Conservation (phyloP, 2,329 filamentous ascomycete species). For the Sclerotinia sclerotiorum region DNA sequence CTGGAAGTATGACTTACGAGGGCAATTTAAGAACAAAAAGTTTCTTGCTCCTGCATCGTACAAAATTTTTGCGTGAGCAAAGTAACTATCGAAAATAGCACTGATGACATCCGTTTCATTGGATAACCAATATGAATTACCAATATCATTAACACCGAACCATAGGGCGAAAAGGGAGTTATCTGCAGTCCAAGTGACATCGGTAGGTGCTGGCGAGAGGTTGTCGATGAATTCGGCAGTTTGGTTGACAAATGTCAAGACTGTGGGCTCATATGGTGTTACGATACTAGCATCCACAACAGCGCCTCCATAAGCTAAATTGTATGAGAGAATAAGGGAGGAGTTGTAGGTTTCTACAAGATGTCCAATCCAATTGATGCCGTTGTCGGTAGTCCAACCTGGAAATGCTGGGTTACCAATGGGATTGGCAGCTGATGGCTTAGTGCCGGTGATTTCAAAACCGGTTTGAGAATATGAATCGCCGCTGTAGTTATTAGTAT, state of each 20-base stretch:
- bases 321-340: slow-evolving; percentile 49
- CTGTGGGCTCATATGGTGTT: slow-evolving; percentile 29
- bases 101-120: slow-evolving; percentile 39
- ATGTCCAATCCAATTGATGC: slow-evolving; percentile 47
- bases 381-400: slow-evolving; percentile 35
- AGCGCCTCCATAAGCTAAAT: slow-evolving; percentile 47
- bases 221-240: slow-evolving; percentile 42
- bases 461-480: slow-evolving; percentile 42
- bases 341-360: slow-evolving; percentile 44
- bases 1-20: slow-evolving; percentile 34
- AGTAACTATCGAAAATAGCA: slow-evolving; percentile 48
- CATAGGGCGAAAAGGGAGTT: slow-evolving; percentile 50
- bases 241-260: slow-evolving; percentile 41
- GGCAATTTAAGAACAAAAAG: slow-evolving; percentile 51
- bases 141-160: slow-evolving; percentile 56
- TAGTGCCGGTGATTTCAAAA: slow-evolving; percentile 38
- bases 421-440: slow-evolving; percentile 39
- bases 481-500: slow-evolving; percentile 32
- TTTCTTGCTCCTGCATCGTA: slow-evolving; percentile 49
- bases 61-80: slow-evolving; percentile 45
- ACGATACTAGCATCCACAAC: slow-evolving; percentile 41
- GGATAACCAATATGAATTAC: slow-evolving; percentile 45
- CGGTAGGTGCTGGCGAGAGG: slow-evolving; percentile 41
- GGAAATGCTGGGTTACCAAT: slow-evolving; percentile 42
- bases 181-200: slow-evolving; percentile 43